These are phyloP conservation scores for Juglanconis oblonga DNA, from an alignment of 2,329 filamentous ascomycete genomes.

Conservation along the genomic window DNA sequence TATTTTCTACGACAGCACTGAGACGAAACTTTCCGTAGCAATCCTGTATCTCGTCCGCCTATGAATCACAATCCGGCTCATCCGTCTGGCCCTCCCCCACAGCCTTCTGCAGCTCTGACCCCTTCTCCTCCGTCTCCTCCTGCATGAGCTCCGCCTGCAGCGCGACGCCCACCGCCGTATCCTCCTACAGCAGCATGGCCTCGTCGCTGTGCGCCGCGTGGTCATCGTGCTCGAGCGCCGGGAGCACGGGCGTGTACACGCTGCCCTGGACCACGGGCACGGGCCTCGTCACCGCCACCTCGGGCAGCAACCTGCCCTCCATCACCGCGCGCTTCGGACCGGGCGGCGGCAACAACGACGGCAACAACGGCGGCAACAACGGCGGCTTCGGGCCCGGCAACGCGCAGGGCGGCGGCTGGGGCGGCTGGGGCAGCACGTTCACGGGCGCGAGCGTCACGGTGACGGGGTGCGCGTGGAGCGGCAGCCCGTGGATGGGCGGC, in stretches of 20 bases:
- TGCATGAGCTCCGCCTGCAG: conserved; percentile 30
- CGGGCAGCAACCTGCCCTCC: background rate
- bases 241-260: conserved; percentile 37
- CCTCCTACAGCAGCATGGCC: conserved; percentile 34
- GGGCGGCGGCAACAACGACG: background rate
- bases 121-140: conserved; percentile 26
- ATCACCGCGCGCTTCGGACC: background rate
- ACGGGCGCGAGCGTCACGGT: conserved; percentile 38
- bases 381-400: conserved; percentile 4
- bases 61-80: conserved; percentile 22
- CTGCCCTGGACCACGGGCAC: conserved; percentile 32
- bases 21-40: conserved; percentile 27
- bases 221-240: conserved; percentile 36
- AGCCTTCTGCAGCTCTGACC: conserved; percentile 27
- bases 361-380: background rate
- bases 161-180: conserved; percentile 28
- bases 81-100: conserved; percentile 30
- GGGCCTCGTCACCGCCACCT: conserved; percentile 19
- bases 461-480: conserved; percentile 39
- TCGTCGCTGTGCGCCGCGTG: conserved; percentile 39
- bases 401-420: conserved; percentile 11
- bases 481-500: conserved; percentile 38
- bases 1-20: no score
- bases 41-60: conserved; percentile 40
- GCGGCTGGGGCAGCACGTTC: conserved; percentile 30